Evolutionary conservation across 2,329 filamentous ascomycete species (phyloP).

Genomic region (Calonectria pseudoturangicola): DNA sequence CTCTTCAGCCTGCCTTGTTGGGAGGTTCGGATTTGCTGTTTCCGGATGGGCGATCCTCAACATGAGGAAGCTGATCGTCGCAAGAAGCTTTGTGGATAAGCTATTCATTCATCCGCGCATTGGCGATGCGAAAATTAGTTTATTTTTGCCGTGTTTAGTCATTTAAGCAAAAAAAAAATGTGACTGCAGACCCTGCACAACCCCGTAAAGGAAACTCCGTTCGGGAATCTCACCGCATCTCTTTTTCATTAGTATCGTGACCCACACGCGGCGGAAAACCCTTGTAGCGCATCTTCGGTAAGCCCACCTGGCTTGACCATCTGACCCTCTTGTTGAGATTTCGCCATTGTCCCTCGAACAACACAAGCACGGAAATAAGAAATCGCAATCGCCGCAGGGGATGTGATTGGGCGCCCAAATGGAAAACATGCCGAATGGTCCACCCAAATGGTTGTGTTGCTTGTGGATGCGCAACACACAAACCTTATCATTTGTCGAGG

Average conservation of each 20-base stretch:
- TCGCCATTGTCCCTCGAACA: neutral
- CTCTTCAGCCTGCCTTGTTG: neutral
- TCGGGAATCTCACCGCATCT: conserved; percentile 32
- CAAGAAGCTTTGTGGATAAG: neutral
- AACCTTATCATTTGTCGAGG: conserved; percentile 37
- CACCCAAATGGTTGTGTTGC: conserved; percentile 30
- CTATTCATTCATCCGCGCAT: neutral
- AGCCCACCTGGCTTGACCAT: conserved; percentile 26
- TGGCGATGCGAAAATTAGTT: neutral
- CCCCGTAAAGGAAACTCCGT: neutral
- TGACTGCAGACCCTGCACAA: neutral
- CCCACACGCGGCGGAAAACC: conserved; percentile 24
- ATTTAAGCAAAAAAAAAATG: neutral
- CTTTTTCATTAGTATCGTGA: conserved; percentile 3
- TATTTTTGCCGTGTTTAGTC: neutral
- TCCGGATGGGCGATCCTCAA: neutral
- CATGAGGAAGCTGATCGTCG: neutral
- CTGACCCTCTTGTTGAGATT: conserved; percentile 11
- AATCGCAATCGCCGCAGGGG: neutral
- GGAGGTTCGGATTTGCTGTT: neutral
- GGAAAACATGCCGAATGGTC: conserved; percentile 23
- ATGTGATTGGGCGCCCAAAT: conserved; percentile 19
- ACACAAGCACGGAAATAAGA: conserved; percentile 5
- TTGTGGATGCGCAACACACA: conserved; percentile 27
- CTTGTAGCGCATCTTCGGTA: conserved; percentile 20